Evolutionary conservation across 2,329 filamentous ascomycete genomes (phyloP).

Genomic region (Nigrograna mackinnonii): DNA sequence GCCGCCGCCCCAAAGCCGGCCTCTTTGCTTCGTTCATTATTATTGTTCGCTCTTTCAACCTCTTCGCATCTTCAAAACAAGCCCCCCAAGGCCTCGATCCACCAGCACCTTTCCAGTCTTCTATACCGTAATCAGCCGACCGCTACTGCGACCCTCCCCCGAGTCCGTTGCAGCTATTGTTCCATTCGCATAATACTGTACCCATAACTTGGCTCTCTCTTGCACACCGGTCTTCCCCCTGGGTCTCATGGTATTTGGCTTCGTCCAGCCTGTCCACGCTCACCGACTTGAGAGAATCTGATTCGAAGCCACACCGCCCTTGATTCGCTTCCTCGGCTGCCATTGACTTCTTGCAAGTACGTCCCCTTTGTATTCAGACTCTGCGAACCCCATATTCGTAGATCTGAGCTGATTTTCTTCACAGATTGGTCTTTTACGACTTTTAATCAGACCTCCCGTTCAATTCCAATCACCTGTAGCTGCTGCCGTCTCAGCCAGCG

Average conservation of each 20-base stretch:
- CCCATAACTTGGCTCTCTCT: too few species aligned
- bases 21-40: slow-evolving; percentile 41
- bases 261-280: slow-evolving; percentile 16
- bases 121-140: slow-evolving; percentile 26
- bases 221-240: too few species aligned
- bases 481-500: slow-evolving; percentile 27
- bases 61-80: slow-evolving; percentile 35
- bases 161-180: slow-evolving; percentile 17
- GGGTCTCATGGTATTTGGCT: slow-evolving; percentile 15
- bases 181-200: slow-evolving; percentile 15
- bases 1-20: slow-evolving; percentile 30
- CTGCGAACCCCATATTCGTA: too few species aligned
- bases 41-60: slow-evolving; percentile 43
- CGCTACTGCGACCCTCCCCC: slow-evolving; percentile 22
- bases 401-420: too few species aligned
- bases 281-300: slow-evolving; percentile 16
- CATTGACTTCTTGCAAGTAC: slow-evolving; percentile 34
- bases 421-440: too few species aligned
- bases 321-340: slow-evolving; percentile 27
- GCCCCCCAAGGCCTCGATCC: slow-evolving; percentile 26
- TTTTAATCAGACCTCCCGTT: too few species aligned
- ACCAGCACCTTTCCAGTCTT: slow-evolving; percentile 17
- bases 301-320: slow-evolving; percentile 22
- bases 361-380: too few species aligned
- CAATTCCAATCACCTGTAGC: slow-evolving; percentile 23